A percentile compares a stretch with the other conserved stretches of the same genome.
Conservation (phyloP, 805 yeast species). For the Hermanozyma aechmeae region DNA sequence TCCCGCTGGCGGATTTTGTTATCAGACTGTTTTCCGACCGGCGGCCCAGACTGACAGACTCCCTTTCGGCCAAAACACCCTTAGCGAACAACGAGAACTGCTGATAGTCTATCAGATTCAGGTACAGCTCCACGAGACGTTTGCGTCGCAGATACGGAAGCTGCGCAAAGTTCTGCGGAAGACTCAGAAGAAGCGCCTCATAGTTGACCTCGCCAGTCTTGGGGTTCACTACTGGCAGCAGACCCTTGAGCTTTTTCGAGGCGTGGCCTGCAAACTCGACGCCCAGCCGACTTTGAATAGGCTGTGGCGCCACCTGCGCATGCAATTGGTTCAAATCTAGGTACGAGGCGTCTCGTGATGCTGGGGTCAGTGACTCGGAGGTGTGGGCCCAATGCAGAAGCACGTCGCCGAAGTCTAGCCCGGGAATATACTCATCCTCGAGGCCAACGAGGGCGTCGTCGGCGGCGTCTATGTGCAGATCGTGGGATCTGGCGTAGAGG, state of each 20-base stretch:
- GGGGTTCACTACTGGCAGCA: constrained; percentile 10
- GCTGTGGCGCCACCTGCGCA: constrained; percentile 36
- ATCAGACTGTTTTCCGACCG: too few species aligned
- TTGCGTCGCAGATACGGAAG: neutral
- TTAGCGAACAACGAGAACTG: constrained; percentile 34
- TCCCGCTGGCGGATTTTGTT: neutral
- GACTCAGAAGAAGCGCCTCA: constrained; percentile 27
- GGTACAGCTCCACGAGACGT: constrained; percentile 21
- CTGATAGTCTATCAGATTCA: constrained; percentile 32
- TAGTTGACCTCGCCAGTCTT: constrained; percentile 26
- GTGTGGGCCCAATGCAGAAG: constrained; percentile 34
- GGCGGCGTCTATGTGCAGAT: constrained; percentile 10
- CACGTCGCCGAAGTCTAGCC: constrained; percentile 46
- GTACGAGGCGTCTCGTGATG: constrained; percentile 26
- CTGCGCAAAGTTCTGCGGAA: constrained; percentile 3
- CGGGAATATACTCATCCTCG: constrained; percentile 74
- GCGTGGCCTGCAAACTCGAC: too few species aligned
- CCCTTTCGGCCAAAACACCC: constrained; percentile 19
- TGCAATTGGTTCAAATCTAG: constrained; percentile 33
- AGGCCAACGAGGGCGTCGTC: constrained; percentile 30
- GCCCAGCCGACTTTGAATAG: constrained; percentile 22
- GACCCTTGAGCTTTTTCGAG: constrained; percentile 17
- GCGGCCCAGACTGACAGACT: constrained; percentile 12
- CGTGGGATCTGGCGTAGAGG: constrained; percentile 26
- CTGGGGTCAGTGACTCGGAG: constrained; percentile 9